Evolutionary conservation across 1,139 yeast species (phyloP), one percentile per base, ranked within the genome.

Genomic region (Pichia sp.): DNA sequence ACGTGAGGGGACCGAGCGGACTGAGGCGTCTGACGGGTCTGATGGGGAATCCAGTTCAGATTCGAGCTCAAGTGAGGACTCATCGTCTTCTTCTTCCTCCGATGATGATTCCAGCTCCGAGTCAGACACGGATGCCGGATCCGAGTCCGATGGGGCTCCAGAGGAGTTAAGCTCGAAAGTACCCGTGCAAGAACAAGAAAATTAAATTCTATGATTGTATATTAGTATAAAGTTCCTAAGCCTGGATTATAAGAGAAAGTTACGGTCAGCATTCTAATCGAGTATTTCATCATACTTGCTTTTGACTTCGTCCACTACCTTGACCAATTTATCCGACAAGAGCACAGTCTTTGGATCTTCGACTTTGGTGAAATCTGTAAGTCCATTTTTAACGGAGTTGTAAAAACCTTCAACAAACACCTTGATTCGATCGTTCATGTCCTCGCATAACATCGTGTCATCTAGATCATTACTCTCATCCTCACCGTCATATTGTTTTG

Each of bases 341-440:
- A 47, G 55, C 29, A 56, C 57, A 8, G 66, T 30, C 43, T 66
- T 64, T 5, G 40, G 36, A 26, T 63, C 59, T 8, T 66, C 67
- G 30, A 88, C 96, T 62, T 82, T 83, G 8, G 80, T 68, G 46
- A 82, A 67, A 44, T 74, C 72, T 1, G 70, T 74, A 32, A 87
- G 72, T 47, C 89, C 88, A 51, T 74, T 74, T 29, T 65, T 52
- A 60, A 87, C 72, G 8, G 81, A 80, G 1, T 68, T 69, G 52
- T 72, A 64, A 63, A 82, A 84, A 13, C 79, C 75, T 53, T 81
- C 84, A 38, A 75, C 66, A 59, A 85, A 69, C 1, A 85, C 74
- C 54, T 76, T 77, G 42, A 78, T 70, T 61, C 97, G 76, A 1
- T 90, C 85, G 15, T 75, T 76, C 38, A 78, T 69, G 68, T 89